phyloP scores from a whole-genome alignment of 169 alveolate genomes.

The Condylostoma magnum region DNA sequence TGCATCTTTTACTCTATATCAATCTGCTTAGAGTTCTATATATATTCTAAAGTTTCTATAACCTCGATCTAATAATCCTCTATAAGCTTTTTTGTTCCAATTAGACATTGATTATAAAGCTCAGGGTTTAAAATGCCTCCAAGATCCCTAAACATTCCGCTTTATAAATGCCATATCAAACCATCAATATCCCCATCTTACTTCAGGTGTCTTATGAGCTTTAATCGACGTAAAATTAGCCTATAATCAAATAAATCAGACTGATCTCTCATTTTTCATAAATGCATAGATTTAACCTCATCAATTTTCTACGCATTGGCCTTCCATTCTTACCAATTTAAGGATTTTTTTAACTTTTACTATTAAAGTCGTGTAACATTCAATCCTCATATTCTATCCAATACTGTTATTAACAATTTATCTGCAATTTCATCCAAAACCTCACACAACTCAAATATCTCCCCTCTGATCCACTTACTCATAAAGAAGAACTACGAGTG shows the following conservation, averaged over 20 bases:
- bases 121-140: slow-evolving; percentile 49
- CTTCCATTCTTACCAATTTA: slow-evolving; percentile 18
- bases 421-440: no score
- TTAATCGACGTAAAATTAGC: neutral
- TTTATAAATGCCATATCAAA: slow-evolving; percentile 38
- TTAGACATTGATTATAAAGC: slow-evolving; percentile 46
- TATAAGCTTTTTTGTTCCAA: slow-evolving; percentile 58
- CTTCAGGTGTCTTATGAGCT: slow-evolving; percentile 33
- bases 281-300: slow-evolving; percentile 2
- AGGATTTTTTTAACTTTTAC: neutral
- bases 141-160: slow-evolving; percentile 46
- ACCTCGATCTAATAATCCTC: slow-evolving; percentile 59
- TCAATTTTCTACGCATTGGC: slow-evolving; percentile 11
- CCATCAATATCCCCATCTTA: slow-evolving; percentile 33
- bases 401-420: no score
- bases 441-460: no score
- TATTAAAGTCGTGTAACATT: no score
- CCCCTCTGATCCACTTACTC: no score
- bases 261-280: slow-evolving; percentile 21
- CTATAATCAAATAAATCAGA: slow-evolving; percentile 9
- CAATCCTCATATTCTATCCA: no score
- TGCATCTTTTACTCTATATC: slow-evolving; percentile 40
- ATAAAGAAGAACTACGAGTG: no score
- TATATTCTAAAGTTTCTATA: slow-evolving; percentile 35
- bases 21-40: slow-evolving; percentile 26